phyloP scores from a whole-genome alignment of 2,329 filamentous ascomycete species.

The Scedosporium aurantiacum region DNA sequence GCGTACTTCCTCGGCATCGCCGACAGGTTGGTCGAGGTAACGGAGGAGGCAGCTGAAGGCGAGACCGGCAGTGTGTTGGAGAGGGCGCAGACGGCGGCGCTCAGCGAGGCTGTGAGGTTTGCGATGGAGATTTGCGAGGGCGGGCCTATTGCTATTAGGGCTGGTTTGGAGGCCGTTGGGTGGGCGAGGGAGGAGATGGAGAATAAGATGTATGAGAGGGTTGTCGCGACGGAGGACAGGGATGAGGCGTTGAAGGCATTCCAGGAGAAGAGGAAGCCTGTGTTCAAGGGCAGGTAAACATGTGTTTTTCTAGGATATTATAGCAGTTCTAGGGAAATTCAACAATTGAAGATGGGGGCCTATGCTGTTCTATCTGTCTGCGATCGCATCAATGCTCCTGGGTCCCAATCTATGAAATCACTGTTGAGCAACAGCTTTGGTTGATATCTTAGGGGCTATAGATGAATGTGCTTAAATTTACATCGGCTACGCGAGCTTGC shows the following conservation, averaged over 20 bases:
- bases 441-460: too few relatives aligned
- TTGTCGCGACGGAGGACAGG: conserved; percentile 75
- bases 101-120: conserved; percentile 66
- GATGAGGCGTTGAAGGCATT: conserved; percentile 84
- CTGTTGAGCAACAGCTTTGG: too few relatives aligned
- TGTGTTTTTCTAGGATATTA: background rate
- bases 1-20: conserved; percentile 86
- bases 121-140: conserved; percentile 83
- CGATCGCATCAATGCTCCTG: too few relatives aligned
- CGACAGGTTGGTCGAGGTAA: conserved; percentile 77
- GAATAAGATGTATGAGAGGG: conserved; percentile 74
- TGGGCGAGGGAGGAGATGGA: conserved; percentile 67
- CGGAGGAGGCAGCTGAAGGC: conserved; percentile 38
- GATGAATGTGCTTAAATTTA: too few relatives aligned
- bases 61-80: conserved; percentile 33
- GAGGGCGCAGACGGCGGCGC: conserved; percentile 53
- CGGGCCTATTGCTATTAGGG: conserved; percentile 70
- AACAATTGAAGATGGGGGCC: too few relatives aligned
- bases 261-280: conserved; percentile 48
- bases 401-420: too few relatives aligned
- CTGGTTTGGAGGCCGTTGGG: conserved; percentile 68
- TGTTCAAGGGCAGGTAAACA: conserved; percentile 41
- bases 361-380: too few relatives aligned
- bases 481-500: too few relatives aligned
- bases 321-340: background rate